Conservation (phyloP, 352 stramenopile species). For the Globisporangium lucens region DNA sequence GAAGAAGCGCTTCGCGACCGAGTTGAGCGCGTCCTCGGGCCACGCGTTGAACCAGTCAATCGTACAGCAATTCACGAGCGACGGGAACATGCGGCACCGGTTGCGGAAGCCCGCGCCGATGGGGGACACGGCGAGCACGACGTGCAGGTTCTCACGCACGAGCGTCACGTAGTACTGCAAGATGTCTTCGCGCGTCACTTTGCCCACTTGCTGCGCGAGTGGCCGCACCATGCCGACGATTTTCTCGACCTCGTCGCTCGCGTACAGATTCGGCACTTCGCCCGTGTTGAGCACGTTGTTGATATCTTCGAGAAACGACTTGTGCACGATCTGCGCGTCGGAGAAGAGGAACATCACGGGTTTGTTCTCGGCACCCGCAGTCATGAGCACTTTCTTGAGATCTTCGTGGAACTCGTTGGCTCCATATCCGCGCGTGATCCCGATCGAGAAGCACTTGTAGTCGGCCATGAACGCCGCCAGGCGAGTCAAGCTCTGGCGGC, state of each 20-base stretch:
- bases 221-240: conserved; percentile 85
- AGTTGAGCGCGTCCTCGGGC: conserved; percentile 92
- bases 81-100: conserved; percentile 93
- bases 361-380: conserved; percentile 83
- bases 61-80: conserved; percentile 92
- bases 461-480: conserved; percentile 91
- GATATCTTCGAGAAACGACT: conserved; percentile 94
- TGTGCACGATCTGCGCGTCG: conserved; percentile 91
- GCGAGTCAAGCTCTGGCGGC: conserved; percentile 89
- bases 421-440: conserved; percentile 91
- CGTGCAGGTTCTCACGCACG: conserved; percentile 93
- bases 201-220: conserved; percentile 70
- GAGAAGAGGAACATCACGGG: conserved; percentile 92
- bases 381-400: conserved; percentile 90
- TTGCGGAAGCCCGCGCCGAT: conserved; percentile 92
- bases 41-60: conserved; percentile 97
- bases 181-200: conserved; percentile 84
- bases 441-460: conserved; percentile 90
- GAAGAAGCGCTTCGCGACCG: conserved; percentile 90
- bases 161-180: conserved; percentile 86
- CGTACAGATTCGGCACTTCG: conserved; percentile 92
- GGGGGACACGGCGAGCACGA: conserved; percentile 92
- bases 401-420: conserved; percentile 91
- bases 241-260: conserved; percentile 88
- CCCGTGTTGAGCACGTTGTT: conserved; percentile 94